Evolutionary conservation across 345 rosid genomes (phyloP), one percentile per base, ranked within the genome.

Genomic region (Citrus cavaleriei): DNA sequence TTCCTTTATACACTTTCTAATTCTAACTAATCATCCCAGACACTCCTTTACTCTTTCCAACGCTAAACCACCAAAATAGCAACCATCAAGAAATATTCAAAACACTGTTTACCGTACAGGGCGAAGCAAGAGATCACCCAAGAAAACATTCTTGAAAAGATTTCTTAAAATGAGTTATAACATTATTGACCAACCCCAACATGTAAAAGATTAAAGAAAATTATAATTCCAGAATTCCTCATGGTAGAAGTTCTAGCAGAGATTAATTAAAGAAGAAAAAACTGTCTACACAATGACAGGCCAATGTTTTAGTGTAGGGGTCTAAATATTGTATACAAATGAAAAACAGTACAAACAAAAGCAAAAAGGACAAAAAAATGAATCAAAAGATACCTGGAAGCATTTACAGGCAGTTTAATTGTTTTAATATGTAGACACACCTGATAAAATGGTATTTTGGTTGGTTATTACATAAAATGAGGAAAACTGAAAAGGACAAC

Each of bases 381-480:
- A 84, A 57, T 54, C 32, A 81, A 18, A 32, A 25, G 74, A 58
- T 88, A 95, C 99, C 98, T 91, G 82, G 93, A 63, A 66, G 89
- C 88, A 82, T 90, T 90, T 68, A 68, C 87, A 2, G 92, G 81
- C 55, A 91, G 86, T 76, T 88, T 96, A 80, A 86, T 81, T 13
- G 97, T 91, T 82, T 86, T 88, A 74, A 96, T 93, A 86, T 93
- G 93, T 74, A 96, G 97, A 80, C 98, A 96, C 84, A 96, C 98
- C 99, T 96, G 91, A 74, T 37, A 87, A 70, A 42, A 75, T 10
- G 67, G 69, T 58, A 63, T 32, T 35, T 70, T 81, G 18, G 79
- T 73, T 84, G 55, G 73, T 80, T 74, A 72, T 72, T 28, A 10
- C 59, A 69, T 55, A 70, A 72, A 79, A 77, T 22, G 40, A 65